These are phyloP conservation scores for Adenanthera pavonina DNA, from an alignment of 306 rosid genomes.

Conservation along the genomic window DNA sequence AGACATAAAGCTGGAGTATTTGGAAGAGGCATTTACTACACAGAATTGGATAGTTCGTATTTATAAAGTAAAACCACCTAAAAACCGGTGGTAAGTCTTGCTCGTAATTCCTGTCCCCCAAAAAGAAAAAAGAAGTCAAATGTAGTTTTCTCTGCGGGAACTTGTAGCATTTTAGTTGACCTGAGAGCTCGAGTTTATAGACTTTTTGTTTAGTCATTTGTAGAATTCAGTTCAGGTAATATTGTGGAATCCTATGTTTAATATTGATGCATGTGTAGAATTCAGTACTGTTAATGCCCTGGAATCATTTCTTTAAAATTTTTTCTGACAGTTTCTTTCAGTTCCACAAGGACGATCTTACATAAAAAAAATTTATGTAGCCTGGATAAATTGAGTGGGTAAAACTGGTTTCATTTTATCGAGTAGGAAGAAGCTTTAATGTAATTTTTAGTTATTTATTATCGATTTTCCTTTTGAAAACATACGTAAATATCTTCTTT, in stretches of 20 bases:
- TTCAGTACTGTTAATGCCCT: neutral
- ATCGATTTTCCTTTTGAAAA: too few species aligned
- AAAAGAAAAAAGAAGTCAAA: neutral
- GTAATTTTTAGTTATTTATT: too few species aligned
- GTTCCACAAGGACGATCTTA: neutral
- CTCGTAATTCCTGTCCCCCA: neutral
- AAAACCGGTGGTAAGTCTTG: constrained; percentile 81
- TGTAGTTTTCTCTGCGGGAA: constrained; percentile 50
- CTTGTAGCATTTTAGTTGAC: constrained; percentile 46
- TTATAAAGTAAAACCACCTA: constrained; percentile 98
- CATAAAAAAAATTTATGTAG: neutral
- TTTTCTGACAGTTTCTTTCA: neutral
- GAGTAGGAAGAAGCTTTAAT: too few species aligned
- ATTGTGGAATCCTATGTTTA: neutral
- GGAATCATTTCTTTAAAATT: neutral
- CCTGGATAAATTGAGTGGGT: neutral
- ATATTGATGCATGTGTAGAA: neutral
- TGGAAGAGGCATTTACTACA: constrained; percentile 99
- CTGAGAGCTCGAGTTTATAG: constrained; percentile 47
- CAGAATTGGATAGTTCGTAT: constrained; percentile 99
- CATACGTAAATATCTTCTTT: too few species aligned
- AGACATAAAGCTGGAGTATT: constrained; percentile 89
- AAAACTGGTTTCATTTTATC: neutral
- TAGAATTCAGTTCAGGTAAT: constrained; percentile 44
- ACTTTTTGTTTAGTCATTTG: constrained; percentile 37